Percentiles rank a stretch among this genome's conserved stretches.
phyloP scores from a whole-genome alignment of 2,329 filamentous ascomycete genomes.

The Colletotrichum gloeosporioides region DNA sequence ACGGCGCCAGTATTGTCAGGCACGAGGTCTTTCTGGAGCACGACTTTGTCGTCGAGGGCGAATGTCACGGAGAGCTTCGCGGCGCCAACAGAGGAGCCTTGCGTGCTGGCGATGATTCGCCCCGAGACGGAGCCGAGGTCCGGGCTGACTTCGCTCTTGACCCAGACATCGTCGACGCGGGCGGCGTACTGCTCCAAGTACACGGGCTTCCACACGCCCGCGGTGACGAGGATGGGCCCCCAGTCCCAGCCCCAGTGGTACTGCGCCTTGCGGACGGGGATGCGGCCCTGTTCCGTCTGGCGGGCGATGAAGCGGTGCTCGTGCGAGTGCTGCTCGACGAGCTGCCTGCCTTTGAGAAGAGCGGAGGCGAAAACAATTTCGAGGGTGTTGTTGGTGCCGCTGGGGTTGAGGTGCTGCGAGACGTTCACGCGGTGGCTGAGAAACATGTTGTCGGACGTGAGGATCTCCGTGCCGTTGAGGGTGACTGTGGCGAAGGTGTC shows the following conservation, averaged over 20 bases:
- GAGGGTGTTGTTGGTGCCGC: constrained; percentile 53
- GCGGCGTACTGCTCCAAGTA: constrained; percentile 67
- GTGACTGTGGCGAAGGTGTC: constrained; percentile 67
- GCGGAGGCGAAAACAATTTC: constrained; percentile 65
- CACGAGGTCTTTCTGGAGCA: constrained; percentile 17
- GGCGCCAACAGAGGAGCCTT: constrained; percentile 27
- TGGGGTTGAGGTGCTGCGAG: constrained; percentile 41
- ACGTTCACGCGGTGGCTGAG: constrained; percentile 61
- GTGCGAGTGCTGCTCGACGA: constrained; percentile 55
- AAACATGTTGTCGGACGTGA: constrained; percentile 69
- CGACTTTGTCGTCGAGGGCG: constrained; percentile 18
- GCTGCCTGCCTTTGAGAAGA: constrained; percentile 53
- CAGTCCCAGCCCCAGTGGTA: constrained; percentile 78
- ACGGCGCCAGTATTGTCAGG: not conserved
- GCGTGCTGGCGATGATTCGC: constrained; percentile 40
- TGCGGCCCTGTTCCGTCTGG: constrained; percentile 46
- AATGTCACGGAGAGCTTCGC: constrained; percentile 31
- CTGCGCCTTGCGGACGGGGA: constrained; percentile 63
- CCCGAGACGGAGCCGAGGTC: constrained; percentile 44
- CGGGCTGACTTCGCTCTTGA: constrained; percentile 37
- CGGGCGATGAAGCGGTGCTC: constrained; percentile 60
- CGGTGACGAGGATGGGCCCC: constrained; percentile 68
- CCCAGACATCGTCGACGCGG: constrained; percentile 63
- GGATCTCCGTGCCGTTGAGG: constrained; percentile 58
- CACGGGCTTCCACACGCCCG: constrained; percentile 71